Evolutionary conservation across 75 land plant genomes (phyloP).

Genomic region (Sequoia sempervirens): DNA sequence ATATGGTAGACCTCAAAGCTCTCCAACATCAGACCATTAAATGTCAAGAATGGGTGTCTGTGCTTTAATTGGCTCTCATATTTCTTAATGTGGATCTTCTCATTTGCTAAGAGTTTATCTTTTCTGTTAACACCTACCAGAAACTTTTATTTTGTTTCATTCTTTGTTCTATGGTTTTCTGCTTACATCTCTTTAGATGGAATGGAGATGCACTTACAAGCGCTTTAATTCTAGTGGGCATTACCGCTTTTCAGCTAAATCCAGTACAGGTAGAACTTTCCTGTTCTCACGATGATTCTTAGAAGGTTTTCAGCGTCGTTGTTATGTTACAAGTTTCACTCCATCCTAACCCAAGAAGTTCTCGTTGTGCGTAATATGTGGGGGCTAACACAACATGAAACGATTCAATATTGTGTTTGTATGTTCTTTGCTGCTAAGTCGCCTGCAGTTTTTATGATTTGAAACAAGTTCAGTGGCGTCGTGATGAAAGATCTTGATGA

Average conservation of each 20-base stretch:
- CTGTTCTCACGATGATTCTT: not conserved
- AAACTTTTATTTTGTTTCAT: no score
- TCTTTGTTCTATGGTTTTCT: no score
- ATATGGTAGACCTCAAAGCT: not conserved
- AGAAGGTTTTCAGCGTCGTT: not conserved
- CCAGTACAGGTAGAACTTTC: not conserved
- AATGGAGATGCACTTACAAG: not conserved
- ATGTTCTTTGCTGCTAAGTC: not conserved
- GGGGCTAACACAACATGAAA: not conserved
- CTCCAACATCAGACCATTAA: not conserved
- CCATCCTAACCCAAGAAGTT: not conserved
- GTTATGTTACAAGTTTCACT: not conserved
- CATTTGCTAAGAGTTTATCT: no score
- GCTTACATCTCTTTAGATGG: no score
- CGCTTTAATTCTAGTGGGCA: not conserved
- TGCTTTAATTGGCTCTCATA: not conserved
- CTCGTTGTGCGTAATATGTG: not conserved
- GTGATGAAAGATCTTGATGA: not conserved
- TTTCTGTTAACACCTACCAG: no score
- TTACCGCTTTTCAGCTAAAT: not conserved
- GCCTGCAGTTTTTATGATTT: not conserved
- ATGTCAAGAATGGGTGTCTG: not conserved
- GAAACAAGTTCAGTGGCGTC: not conserved
- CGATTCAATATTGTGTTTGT: not conserved
- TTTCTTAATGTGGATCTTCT: not conserved